A percentile compares a stretch with the other conserved stretches of the same genome.
Evolutionary conservation across 768 basidiomycete genomes (phyloP).

Genomic region (Lentinula lateritia): DNA sequence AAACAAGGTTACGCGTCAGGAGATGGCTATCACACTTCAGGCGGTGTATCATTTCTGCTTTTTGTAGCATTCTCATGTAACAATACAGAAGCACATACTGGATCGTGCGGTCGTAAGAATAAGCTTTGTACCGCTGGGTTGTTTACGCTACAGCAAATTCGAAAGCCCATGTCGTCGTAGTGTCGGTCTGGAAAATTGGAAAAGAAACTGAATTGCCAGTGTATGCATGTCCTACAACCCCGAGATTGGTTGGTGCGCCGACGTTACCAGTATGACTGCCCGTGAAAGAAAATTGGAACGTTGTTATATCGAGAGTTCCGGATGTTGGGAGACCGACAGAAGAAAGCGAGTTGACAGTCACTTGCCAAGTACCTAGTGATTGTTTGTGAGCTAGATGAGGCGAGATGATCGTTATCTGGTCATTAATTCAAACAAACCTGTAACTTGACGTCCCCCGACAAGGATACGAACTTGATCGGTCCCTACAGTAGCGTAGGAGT

Average conservation of each 20-base stretch:
- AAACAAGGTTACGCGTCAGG: background rate
- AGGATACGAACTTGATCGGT: constrained; percentile 17
- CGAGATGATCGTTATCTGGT: background rate
- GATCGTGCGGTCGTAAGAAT: background rate
- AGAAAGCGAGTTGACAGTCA: constrained; percentile 14
- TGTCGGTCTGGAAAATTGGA: constrained; percentile 17
- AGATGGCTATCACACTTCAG: too few species aligned
- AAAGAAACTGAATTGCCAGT: constrained; percentile 14
- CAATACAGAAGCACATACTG: background rate
- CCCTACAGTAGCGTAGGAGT: constrained; percentile 16
- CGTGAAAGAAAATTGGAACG: constrained; percentile 14
- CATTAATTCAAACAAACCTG: constrained; percentile 4
- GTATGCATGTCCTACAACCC: constrained; percentile 14
- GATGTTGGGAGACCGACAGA: constrained; percentile 13
- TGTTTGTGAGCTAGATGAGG: background rate
- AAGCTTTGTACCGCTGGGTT: background rate
- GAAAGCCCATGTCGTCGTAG: constrained; percentile 17
- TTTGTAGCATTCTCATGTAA: background rate
- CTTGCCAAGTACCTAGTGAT: constrained; percentile 11
- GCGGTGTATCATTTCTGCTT: background rate
- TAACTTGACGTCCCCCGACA: constrained; percentile 15
- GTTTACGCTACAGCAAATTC: constrained; percentile 10
- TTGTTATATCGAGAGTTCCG: constrained; percentile 13
- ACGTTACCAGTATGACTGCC: constrained; percentile 10
- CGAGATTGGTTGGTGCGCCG: constrained; percentile 12